Conservation (phyloP, 2,329 filamentous ascomycete genomes). For the Orbilia ellipsospora region DNA sequence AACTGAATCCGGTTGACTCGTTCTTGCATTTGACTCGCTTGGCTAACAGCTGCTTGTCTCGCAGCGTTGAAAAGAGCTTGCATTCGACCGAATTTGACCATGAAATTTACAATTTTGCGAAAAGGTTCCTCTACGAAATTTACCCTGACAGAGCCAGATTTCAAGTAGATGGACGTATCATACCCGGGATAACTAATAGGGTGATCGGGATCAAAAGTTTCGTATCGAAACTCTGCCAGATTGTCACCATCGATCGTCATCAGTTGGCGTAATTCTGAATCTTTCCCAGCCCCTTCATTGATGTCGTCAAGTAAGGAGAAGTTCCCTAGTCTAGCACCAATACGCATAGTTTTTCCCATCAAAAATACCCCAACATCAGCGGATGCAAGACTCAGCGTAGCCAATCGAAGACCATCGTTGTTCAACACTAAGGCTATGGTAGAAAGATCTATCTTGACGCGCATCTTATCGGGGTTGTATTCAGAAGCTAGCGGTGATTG, state of each 20-base stretch:
- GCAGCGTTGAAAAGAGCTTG: constrained; percentile 98
- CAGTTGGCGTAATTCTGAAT: constrained; percentile 83
- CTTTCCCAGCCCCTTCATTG: constrained; percentile 84
- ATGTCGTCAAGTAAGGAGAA: constrained; percentile 91
- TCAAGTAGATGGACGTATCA: constrained; percentile 88
- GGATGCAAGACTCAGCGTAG: constrained; percentile 90
- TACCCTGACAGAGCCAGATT: constrained; percentile 93
- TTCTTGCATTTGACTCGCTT: constrained; percentile 92
- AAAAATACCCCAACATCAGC: constrained; percentile 92
- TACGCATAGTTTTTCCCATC: constrained; percentile 83
- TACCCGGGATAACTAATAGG: constrained; percentile 85
- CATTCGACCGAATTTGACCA: constrained; percentile 99
- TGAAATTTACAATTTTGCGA: constrained; percentile 95
- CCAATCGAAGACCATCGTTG: constrained; percentile 94
- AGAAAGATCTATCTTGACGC: constrained; percentile 92
- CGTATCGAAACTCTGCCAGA: constrained; percentile 95
- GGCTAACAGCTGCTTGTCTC: constrained; percentile 89
- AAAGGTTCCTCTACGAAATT: constrained; percentile 98
- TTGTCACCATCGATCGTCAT: constrained; percentile 96
- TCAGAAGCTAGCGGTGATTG: constrained; percentile 60
- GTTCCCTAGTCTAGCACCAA: constrained; percentile 87
- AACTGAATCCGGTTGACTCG: constrained; percentile 91
- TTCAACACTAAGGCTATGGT: constrained; percentile 95
- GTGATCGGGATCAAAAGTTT: constrained; percentile 85
- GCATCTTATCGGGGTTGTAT: constrained; percentile 75